Evolutionary conservation across 306 rosid genomes (phyloP).

Genomic region (Corylus heterophylla): DNA sequence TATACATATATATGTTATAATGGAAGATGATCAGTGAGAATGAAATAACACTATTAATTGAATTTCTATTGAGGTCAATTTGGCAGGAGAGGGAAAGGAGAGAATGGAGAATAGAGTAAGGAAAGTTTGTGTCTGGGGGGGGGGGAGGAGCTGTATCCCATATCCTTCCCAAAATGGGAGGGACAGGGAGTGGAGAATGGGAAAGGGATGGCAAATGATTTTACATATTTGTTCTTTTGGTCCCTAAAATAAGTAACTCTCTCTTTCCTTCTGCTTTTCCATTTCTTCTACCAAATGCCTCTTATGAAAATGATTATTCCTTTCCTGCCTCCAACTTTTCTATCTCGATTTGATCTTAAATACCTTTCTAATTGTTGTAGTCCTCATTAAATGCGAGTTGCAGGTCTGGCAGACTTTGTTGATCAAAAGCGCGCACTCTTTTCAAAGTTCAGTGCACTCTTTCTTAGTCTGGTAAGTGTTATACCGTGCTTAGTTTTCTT

Average conservation of each 20-base stretch:
- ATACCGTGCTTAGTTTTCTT: slow-evolving; percentile 22
- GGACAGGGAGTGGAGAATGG: background rate
- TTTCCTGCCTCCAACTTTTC: background rate
- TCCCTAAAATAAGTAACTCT: background rate
- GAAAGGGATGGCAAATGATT: background rate
- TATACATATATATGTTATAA: slow-evolving; percentile 11
- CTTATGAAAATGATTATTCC: background rate
- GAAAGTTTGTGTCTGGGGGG: background rate
- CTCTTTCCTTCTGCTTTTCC: background rate
- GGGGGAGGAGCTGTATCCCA: background rate
- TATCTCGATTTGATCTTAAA: background rate
- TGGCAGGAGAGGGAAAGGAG: background rate
- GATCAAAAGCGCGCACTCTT: slow-evolving; percentile 71
- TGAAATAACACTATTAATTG: background rate
- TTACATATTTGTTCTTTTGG: background rate
- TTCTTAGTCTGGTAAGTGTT: slow-evolving; percentile 71
- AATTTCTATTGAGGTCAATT: slow-evolving; percentile 13
- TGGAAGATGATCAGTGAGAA: slow-evolving; percentile 5
- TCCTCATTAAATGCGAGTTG: slow-evolving; percentile 26
- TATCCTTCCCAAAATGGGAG: background rate
- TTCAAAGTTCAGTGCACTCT: slow-evolving; percentile 65
- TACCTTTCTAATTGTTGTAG: slow-evolving; percentile 5
- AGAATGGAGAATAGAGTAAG: background rate
- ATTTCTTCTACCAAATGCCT: background rate
- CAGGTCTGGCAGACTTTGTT: slow-evolving; percentile 75